These are phyloP conservation scores for Penicillium canariense DNA, from an alignment of 495 filamentous ascomycete genomes.

Conservation along the genomic window DNA sequence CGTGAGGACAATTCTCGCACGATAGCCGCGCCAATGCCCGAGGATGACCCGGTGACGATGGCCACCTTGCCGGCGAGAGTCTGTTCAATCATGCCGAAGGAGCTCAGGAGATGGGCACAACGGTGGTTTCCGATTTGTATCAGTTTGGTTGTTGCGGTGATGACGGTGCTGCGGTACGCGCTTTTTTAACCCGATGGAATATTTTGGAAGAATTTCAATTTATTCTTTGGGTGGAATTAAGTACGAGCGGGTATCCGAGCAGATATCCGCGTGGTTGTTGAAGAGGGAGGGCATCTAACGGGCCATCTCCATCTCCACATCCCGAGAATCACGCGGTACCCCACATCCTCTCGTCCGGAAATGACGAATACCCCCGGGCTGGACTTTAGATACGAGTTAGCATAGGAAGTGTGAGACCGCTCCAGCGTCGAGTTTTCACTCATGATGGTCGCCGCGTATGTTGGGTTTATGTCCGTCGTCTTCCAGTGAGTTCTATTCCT, in stretches of 20 bases:
- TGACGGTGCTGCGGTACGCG: background rate
- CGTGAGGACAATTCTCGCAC: slow-evolving; percentile 39
- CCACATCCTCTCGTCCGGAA: background rate
- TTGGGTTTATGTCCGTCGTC: no score
- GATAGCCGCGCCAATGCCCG: slow-evolving; percentile 40
- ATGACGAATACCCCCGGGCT: background rate
- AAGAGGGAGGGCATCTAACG: background rate
- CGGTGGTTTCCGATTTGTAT: background rate
- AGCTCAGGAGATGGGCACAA: background rate
- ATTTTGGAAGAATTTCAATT: background rate
- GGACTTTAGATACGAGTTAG: background rate
- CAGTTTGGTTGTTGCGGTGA: background rate
- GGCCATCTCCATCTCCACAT: slow-evolving; percentile 9
- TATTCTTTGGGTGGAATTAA: background rate
- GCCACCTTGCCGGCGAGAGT: slow-evolving; percentile 43
- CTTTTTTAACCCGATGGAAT: background rate
- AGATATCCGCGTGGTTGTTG: background rate
- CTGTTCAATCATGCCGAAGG: slow-evolving; percentile 13
- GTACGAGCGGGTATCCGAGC: background rate
- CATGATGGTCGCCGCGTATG: no score
- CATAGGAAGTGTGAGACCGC: no score
- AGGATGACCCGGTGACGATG: slow-evolving; percentile 36
- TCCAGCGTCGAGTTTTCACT: no score
- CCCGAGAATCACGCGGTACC: background rate
- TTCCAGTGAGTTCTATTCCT: no score